Evolutionary conservation across 2,329 filamentous ascomycete genomes (phyloP), one percentile per base, ranked within the genome.

Genomic region (Nothopassalora personata): DNA sequence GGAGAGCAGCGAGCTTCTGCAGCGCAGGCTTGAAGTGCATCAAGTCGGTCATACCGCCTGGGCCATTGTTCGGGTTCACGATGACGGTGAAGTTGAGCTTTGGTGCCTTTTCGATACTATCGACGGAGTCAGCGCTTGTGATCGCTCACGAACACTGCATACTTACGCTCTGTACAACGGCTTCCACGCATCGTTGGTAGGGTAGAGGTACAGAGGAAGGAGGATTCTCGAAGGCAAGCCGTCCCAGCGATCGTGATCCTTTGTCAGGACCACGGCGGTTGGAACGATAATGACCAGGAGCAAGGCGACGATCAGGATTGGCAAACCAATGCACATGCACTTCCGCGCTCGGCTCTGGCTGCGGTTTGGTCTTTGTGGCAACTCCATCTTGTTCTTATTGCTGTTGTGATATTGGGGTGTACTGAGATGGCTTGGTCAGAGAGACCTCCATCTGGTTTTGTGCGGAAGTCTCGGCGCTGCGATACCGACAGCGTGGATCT

Each of bases 51-150:
- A 23, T 46, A n/a, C 55, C 59, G 15, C 66, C 66, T 19, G 66
- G 66, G 5, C 66, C 66, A 49, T 57, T 64, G 54, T 64, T 60
- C 15, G 66, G 66, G 53, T 68, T 68, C 33, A 68, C 47, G 49
- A 67, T 61, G 23, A 67, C 58, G 1, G 63, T 36, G 52, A 68
- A 67, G 13, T 61, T 53, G 48, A 66, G 43, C 36, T 66, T 50
- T 11, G 18, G 23, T n/a, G 56, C 43, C 33, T 56, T 34, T 10
- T 53, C 55, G 43, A 66, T 62, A 43, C 18, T 39, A 15, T 28
- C 5, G 27, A 19, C 30, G 23, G 10, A n/a, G 49, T 51, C 30
- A 51, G 49, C 30, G n/a, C 9, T 11, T 31, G 28, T 2, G 30
- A 15, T 49, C 5, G 28, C 10, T 3, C 30, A 13, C 4, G 49